Evolutionary conservation across 2,329 filamentous ascomycete species (phyloP).

Genomic region (Xylaria sp.): DNA sequence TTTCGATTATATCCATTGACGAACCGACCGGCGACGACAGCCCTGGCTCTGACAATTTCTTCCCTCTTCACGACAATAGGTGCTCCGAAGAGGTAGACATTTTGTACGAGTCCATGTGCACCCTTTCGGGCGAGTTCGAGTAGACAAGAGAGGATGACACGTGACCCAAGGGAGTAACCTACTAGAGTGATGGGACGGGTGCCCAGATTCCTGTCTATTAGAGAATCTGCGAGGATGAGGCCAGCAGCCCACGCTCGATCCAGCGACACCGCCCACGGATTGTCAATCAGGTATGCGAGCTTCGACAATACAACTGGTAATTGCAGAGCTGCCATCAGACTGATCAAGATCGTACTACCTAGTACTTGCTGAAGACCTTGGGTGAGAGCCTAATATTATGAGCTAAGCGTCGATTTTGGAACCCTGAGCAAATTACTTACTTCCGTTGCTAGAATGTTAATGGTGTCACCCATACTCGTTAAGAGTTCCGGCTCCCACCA

Average conservation of each 20-base stretch:
- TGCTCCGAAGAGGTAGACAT: constrained; percentile 94
- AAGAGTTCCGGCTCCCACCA: constrained; percentile 99
- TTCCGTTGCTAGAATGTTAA: constrained; percentile 97
- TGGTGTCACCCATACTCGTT: constrained; percentile 96
- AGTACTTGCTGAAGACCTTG: constrained; percentile 96
- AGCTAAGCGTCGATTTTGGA: constrained; percentile 38
- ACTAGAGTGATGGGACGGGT: constrained; percentile 92
- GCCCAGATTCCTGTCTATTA: constrained; percentile 91
- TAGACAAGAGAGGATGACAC: constrained; percentile 92
- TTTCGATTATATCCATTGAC: constrained; percentile 94
- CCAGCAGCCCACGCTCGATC: constrained; percentile 89
- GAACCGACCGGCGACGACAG: constrained; percentile 91
- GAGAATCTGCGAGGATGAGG: constrained; percentile 90
- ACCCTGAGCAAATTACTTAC: constrained; percentile 61
- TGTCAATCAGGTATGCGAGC: constrained; percentile 95
- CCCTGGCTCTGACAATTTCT: constrained; percentile 82
- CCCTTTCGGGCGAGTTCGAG: constrained; percentile 86
- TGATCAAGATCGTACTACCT: constrained; percentile 86
- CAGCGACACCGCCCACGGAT: constrained; percentile 97
- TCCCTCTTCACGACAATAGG: constrained; percentile 92
- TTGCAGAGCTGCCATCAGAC: constrained; percentile 91
- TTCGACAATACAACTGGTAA: constrained; percentile 94
- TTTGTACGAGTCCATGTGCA: constrained; percentile 88
- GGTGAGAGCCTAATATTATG: constrained; percentile 78
- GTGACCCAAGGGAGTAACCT: constrained; percentile 90